Conservation (phyloP, 148 eudicot species). For the Oxyria digyna region DNA sequence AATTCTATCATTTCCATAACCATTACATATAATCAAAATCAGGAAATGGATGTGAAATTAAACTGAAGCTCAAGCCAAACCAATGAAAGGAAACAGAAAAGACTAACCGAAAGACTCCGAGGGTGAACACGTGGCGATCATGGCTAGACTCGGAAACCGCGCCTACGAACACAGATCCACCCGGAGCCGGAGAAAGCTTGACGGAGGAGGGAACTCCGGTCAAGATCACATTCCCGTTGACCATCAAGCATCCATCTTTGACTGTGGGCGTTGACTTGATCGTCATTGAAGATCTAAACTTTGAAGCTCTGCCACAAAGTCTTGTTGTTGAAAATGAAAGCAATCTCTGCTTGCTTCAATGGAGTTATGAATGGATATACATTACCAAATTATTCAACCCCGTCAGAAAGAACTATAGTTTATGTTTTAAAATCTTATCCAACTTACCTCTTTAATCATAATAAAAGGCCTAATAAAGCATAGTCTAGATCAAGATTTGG, state of each 20-base stretch:
- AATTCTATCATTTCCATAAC: background rate
- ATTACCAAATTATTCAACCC: background rate
- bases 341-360: background rate
- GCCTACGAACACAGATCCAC: slow-evolving; percentile 24
- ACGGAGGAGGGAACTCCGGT: slow-evolving; percentile 24
- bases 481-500: no score
- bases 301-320: background rate
- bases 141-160: slow-evolving; percentile 14
- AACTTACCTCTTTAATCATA: no score
- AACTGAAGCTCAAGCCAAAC: background rate
- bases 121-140: slow-evolving; percentile 29
- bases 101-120: slow-evolving; percentile 21
- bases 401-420: no score
- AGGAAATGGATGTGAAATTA: background rate
- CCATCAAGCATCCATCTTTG: slow-evolving; percentile 20
- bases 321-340: background rate
- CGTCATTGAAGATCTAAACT: slow-evolving; percentile 10
- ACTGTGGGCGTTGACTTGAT: slow-evolving; percentile 8
- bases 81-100: background rate
- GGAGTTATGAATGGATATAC: background rate
- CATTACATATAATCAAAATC: no score
- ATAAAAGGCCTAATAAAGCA: no score
- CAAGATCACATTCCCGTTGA: slow-evolving; percentile 22
- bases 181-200: slow-evolving; percentile 14
- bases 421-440: no score